These are phyloP conservation scores for Emergomyces pasteurianus DNA, from an alignment of 2,329 filamentous ascomycete genomes.

Conservation along the genomic window DNA sequence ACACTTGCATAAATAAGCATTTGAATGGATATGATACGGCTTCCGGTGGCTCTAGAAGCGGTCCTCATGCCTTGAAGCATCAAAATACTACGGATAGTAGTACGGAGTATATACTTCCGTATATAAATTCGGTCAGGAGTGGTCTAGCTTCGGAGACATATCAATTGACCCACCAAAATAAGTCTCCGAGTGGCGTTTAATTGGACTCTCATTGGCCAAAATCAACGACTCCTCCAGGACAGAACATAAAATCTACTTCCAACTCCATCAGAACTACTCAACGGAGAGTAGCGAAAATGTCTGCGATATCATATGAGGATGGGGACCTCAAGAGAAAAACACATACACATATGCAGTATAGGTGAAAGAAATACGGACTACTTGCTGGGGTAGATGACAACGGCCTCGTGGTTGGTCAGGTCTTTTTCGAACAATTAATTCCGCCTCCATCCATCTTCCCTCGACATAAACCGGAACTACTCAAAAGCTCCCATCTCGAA, in stretches of 20 bases:
- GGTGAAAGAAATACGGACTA: not conserved
- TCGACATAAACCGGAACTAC: not conserved
- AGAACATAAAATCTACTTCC: not conserved
- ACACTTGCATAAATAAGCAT: not conserved
- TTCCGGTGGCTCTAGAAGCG: not conserved
- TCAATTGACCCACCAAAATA: not conserved
- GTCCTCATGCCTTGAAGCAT: not conserved
- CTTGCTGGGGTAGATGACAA: not conserved
- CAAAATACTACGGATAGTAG: too few relatives aligned
- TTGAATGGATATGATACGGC: not conserved
- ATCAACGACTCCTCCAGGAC: not conserved
- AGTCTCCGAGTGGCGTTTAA: not conserved
- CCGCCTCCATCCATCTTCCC: not conserved
- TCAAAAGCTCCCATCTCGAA: not conserved
- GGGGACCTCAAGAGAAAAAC: not conserved
- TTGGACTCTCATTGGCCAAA: not conserved
- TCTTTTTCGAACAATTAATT: not conserved
- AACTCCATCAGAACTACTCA: not conserved
- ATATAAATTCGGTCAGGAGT: not conserved
- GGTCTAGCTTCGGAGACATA: not conserved
- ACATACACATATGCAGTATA: not conserved
- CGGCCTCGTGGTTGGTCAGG: not conserved
- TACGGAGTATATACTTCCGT: too few relatives aligned
- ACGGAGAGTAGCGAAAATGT: not conserved
- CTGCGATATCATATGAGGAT: not conserved